Conservation (phyloP, 1,284 basidiomycete genomes). For the Rhodotorula glutinis region DNA sequence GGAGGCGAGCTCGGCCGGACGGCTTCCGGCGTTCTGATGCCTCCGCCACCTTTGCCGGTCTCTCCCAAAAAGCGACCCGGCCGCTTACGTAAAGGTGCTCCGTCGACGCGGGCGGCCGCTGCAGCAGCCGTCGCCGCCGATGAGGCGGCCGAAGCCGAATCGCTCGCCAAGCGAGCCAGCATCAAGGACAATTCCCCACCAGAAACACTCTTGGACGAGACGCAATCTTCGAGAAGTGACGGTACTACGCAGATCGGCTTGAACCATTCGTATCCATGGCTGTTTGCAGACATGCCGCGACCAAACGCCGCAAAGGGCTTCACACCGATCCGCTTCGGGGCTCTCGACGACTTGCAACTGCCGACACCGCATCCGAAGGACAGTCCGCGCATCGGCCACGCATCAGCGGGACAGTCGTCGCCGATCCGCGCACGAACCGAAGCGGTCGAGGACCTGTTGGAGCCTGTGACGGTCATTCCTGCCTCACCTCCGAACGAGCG, state of each 20-base stretch:
- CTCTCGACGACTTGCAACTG: background rate
- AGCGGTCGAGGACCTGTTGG: background rate
- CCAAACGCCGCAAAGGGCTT: background rate
- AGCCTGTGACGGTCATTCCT: background rate
- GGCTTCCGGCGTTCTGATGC: constrained; percentile 19
- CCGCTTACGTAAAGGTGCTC: background rate
- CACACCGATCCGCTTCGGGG: background rate
- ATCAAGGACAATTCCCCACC: background rate
- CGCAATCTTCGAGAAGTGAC: background rate
- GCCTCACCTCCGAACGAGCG: background rate
- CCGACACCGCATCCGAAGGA: background rate
- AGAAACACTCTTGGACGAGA: constrained; percentile 10
- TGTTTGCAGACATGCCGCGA: background rate
- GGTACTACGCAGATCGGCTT: background rate
- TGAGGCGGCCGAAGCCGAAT: background rate
- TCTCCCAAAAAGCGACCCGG: background rate
- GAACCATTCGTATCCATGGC: background rate
- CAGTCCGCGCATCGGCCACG: background rate
- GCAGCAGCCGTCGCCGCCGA: too few relatives aligned
- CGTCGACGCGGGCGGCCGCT: constrained; percentile 1
- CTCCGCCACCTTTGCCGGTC: constrained; percentile 14
- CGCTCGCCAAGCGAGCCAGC: background rate
- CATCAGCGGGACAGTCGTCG: background rate
- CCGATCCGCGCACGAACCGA: background rate
- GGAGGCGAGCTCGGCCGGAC: constrained; percentile 5